Percentiles rank a stretch among this genome's conserved stretches.
Evolutionary conservation across 1,284 basidiomycete genomes (phyloP).

Genomic region (Leccinum laetum): DNA sequence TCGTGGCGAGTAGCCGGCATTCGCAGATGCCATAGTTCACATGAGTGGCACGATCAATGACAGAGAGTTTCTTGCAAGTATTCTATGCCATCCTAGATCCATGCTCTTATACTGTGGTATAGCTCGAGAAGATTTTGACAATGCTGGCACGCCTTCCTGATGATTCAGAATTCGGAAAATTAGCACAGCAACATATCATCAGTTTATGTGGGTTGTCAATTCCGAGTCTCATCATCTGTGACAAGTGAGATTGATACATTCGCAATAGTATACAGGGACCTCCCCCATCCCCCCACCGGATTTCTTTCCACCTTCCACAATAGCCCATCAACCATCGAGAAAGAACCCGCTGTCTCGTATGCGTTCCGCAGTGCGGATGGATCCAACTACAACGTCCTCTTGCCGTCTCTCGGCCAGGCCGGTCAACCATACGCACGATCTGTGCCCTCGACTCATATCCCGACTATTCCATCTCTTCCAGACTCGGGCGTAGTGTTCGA

Average conservation of each 20-base stretch:
- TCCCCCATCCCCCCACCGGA: constrained; percentile 63
- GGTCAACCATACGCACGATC: constrained; percentile 71
- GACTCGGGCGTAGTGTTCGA: too few relatives aligned
- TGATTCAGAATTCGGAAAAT: constrained; percentile 34
- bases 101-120: constrained; percentile 4
- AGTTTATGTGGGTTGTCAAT: constrained; percentile 42
- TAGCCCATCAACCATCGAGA: too few relatives aligned
- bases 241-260: not conserved
- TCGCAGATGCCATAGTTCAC: constrained; percentile 49
- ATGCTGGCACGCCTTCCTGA: constrained; percentile 52
- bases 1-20: constrained; percentile 43
- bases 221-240: not conserved
- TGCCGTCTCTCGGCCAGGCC: constrained; percentile 60
- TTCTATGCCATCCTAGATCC: not conserved
- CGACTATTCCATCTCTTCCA: constrained; percentile 30
- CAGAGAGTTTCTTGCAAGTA: constrained; percentile 51
- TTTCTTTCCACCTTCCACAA: constrained; percentile 18
- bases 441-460: constrained; percentile 54
- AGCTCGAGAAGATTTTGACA: constrained; percentile 57
- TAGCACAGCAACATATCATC: constrained; percentile 48
- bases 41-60: constrained; percentile 53
- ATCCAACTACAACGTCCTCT: constrained; percentile 16
- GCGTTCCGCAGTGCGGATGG: too few relatives aligned
- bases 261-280: constrained; percentile 51
- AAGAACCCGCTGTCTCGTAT: too few relatives aligned